A percentile compares a stretch with the other conserved stretches of the same genome.
phyloP scores from a whole-genome alignment of 208 protist species.

The Leishmania tarentolae region DNA sequence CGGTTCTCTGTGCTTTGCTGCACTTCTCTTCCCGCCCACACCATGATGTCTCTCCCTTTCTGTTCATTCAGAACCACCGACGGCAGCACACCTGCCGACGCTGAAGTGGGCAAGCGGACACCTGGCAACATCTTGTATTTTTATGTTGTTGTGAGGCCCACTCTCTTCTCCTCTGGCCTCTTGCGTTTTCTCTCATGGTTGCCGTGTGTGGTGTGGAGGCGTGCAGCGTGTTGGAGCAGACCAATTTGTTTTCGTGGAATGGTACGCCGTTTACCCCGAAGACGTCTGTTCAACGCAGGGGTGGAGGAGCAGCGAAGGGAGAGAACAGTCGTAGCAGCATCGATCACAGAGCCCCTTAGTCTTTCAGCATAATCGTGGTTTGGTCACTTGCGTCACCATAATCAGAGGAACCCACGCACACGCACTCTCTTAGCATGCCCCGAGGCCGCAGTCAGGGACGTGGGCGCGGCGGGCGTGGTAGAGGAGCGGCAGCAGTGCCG shows the following conservation, averaged over 20 bases:
- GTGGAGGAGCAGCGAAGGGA: background rate
- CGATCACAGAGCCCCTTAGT: background rate
- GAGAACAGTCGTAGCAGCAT: background rate
- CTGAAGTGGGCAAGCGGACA: background rate
- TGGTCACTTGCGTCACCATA: background rate
- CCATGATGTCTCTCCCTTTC: background rate
- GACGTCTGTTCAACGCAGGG: background rate
- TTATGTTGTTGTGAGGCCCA: background rate
- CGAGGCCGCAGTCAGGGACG: slow-evolving; percentile 24
- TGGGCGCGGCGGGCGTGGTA: slow-evolving; percentile 12
- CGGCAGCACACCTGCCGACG: background rate
- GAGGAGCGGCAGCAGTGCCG: background rate
- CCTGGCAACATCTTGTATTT: background rate
- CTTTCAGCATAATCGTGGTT: background rate
- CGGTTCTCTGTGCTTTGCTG: background rate
- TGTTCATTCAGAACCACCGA: background rate
- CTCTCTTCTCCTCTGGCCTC: background rate
- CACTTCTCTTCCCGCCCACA: no score
- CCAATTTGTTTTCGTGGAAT: background rate
- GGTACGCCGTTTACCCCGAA: background rate
- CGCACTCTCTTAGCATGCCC: slow-evolving; percentile 10
- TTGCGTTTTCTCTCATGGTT: background rate
- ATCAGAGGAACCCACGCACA: background rate
- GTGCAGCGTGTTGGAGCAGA: background rate
- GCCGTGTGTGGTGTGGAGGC: background rate